Evolutionary conservation across 352 stramenopile genomes (phyloP), one percentile per base, ranked within the genome.

Genomic region (Phytophthora litchii): DNA sequence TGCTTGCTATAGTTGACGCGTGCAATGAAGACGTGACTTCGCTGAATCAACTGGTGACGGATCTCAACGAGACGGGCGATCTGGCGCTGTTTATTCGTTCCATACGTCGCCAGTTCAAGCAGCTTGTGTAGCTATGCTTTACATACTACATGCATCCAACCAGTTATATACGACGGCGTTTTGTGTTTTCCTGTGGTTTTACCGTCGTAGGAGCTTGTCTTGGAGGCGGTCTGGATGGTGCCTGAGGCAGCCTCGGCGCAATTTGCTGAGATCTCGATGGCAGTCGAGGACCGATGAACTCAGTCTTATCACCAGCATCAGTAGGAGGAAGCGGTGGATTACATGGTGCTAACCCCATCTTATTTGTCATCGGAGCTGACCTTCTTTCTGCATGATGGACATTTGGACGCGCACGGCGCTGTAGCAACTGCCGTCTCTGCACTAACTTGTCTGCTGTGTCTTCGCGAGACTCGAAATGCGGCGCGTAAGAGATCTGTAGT

Each of bases 71-170:
- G 35, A 74, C 56, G 13, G 76, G 80, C 29, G 80, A 94, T 60
- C 76, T 94, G 42, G 82, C 85, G 35, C 68, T 75, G 19, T 89
- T 94, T 56, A 82, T 94, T 20, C 83, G 81, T 36, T 77, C 78
- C 31, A 94, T 94, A 83, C 83, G 85, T 1, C 81, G 80, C 32
- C 62, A 88, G 59, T 94, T 92, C 56, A 89, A 89, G 61, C 70
- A 80, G 58, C 53, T 88, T n/a, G 67, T 82, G 50, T 82, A 72
- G 48, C 46, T 42, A 44, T 41, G 37, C 29, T 13, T 17, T 47
- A 38, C 9, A 41, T 53, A 19, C 42, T 49, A 23, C 43, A 34
- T 14, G 10, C 16, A 32, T n/a, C 36, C 54, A 64, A 72, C 13
- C 38, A 46, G 51, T 77, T 60, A 83, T 63, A 83, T 80, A 47